A percentile compares a stretch with the other conserved stretches of the same genome.
Evolutionary conservation across 805 yeast species (phyloP).

Genomic region (Saccharomycodes ludwigii): DNA sequence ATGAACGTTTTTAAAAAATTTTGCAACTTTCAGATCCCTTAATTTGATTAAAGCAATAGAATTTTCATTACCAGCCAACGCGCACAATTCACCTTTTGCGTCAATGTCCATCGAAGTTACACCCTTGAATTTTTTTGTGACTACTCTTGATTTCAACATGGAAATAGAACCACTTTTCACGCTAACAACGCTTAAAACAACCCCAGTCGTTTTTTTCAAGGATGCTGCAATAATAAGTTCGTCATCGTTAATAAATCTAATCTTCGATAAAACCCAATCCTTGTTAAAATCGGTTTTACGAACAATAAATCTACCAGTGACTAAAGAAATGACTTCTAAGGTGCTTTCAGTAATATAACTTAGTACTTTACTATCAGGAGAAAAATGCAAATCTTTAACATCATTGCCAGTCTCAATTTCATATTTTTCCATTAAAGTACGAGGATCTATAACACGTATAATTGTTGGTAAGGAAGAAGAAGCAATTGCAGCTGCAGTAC

Average conservation of each 20-base stretch:
- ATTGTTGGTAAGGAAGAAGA: slow-evolving; percentile 55
- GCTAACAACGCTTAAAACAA: slow-evolving; percentile 19
- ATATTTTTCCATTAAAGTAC: slow-evolving; percentile 38
- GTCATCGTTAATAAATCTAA: slow-evolving; percentile 24
- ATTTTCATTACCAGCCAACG: slow-evolving; percentile 42
- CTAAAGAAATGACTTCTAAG: slow-evolving; percentile 32
- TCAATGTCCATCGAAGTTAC: slow-evolving; percentile 40
- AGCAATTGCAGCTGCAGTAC: slow-evolving; percentile 53
- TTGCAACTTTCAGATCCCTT: slow-evolving; percentile 38
- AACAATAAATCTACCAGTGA: slow-evolving; percentile 27
- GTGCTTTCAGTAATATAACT: slow-evolving; percentile 47
- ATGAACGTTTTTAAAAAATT: slow-evolving; percentile 50
- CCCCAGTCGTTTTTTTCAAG: slow-evolving; percentile 29
- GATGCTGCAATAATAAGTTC: slow-evolving; percentile 33
- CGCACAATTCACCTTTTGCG: slow-evolving; percentile 22
- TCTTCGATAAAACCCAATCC: slow-evolving; percentile 22
- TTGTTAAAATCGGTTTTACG: slow-evolving; percentile 25
- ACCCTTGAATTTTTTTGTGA: slow-evolving; percentile 33
- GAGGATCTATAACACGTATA: slow-evolving; percentile 48
- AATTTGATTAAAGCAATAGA: slow-evolving; percentile 47
- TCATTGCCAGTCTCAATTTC: slow-evolving; percentile 43
- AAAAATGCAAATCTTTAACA: slow-evolving; percentile 54
- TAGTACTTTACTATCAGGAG: slow-evolving; percentile 53
- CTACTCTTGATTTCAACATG: slow-evolving; percentile 14
- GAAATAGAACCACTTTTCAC: slow-evolving; percentile 16